These are phyloP conservation scores for Bipolaris bicolor DNA, from an alignment of 2,329 filamentous ascomycete species.

Conservation along the genomic window DNA sequence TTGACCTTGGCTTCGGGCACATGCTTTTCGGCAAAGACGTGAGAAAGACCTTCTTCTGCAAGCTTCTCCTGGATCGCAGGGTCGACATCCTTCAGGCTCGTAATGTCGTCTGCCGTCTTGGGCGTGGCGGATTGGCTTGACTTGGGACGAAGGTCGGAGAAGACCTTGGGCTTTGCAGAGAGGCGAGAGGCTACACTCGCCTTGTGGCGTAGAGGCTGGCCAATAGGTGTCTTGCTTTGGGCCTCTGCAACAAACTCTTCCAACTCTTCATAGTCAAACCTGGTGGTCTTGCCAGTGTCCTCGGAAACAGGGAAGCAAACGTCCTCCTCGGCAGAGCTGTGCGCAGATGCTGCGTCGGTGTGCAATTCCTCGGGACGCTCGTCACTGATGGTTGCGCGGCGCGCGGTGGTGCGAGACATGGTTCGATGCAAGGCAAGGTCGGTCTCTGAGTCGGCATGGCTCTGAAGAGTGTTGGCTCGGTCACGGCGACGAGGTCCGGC, in stretches of 20 bases:
- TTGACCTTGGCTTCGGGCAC: constrained; percentile 63
- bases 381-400: constrained; percentile 65
- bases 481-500: constrained; percentile 87
- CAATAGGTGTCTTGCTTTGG: constrained; percentile 55
- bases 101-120: constrained; percentile 45
- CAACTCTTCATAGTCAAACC: constrained; percentile 89
- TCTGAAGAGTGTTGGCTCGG: constrained; percentile 71
- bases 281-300: constrained; percentile 78
- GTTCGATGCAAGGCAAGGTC: constrained; percentile 71
- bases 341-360: constrained; percentile 65
- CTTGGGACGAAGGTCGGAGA: constrained; percentile 65
- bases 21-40: constrained; percentile 42
- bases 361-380: constrained; percentile 64
- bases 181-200: constrained; percentile 45
- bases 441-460: constrained; percentile 57
- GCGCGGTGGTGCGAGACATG: constrained; percentile 70
- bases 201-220: constrained; percentile 50
- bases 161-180: constrained; percentile 62
- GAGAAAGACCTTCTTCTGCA: constrained; percentile 45
- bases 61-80: constrained; percentile 54
- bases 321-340: constrained; percentile 80
- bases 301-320: constrained; percentile 82
- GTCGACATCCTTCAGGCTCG: constrained; percentile 37
- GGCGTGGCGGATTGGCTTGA: constrained; percentile 40
- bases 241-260: constrained; percentile 82